phyloP scores from a whole-genome alignment of 495 filamentous ascomycete genomes.

The Hypomontagnella submonticulosa region DNA sequence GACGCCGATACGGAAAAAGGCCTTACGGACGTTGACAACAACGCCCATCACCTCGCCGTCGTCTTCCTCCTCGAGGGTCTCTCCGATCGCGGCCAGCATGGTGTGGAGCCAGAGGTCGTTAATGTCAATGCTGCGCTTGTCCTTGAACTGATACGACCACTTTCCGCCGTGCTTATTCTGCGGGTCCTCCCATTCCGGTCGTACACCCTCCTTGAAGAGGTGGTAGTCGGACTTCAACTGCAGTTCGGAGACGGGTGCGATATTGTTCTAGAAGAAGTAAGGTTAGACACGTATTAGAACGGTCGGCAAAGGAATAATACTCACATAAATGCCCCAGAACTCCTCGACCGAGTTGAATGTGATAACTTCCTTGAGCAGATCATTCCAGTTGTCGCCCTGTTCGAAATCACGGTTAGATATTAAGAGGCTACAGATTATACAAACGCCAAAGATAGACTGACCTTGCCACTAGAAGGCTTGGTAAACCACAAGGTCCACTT shows the following conservation, averaged over 20 bases:
- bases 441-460: slow-evolving; percentile 51
- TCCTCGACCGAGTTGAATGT: slow-evolving; percentile 98
- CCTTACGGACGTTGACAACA: slow-evolving; percentile 98
- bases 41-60: slow-evolving; percentile 99
- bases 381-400: slow-evolving; percentile 97
- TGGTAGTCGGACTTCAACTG: slow-evolving; percentile 99
- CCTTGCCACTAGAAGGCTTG: slow-evolving; percentile 97
- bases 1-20: slow-evolving; percentile 92
- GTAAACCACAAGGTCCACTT: slow-evolving; percentile 99
- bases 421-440: slow-evolving; percentile 15
- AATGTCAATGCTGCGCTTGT: slow-evolving; percentile 88
- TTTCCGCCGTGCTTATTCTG: slow-evolving; percentile 99
- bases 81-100: slow-evolving; percentile 95
- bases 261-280: slow-evolving; percentile 82
- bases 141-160: slow-evolving; percentile 97
- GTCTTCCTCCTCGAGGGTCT: slow-evolving; percentile 94
- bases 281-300: slow-evolving; percentile 20
- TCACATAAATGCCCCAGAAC: slow-evolving; percentile 99
- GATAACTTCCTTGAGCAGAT: slow-evolving; percentile 96
- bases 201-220: slow-evolving; percentile 96
- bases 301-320: slow-evolving; percentile 48
- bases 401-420: slow-evolving; percentile 13
- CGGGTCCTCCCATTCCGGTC: slow-evolving; percentile 96
- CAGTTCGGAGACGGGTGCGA: slow-evolving; percentile 92
- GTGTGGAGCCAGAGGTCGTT: slow-evolving; percentile 97